These are phyloP conservation scores for Salix koriyanagi DNA, from an alignment of 345 rosid genomes.

Conservation along the genomic window DNA sequence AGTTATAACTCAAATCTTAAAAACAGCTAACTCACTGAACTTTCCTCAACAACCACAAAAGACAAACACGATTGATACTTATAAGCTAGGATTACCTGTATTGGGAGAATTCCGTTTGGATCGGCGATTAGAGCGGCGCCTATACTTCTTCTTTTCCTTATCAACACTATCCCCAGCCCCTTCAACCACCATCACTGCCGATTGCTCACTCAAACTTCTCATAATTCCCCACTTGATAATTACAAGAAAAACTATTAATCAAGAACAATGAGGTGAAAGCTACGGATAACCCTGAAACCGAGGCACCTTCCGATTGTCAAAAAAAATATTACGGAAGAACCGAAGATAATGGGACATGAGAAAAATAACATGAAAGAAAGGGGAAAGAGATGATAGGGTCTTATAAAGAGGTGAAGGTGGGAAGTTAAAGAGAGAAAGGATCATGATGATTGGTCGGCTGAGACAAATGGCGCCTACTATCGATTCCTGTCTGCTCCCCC, in stretches of 20 bases:
- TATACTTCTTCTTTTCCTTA: constrained; percentile 64
- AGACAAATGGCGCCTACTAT: constrained; percentile 49
- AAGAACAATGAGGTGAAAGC: neutral
- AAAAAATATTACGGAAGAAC: constrained; percentile 48
- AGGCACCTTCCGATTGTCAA: constrained; percentile 48
- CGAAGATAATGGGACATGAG: neutral
- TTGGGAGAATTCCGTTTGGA: constrained; percentile 46
- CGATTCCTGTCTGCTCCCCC: constrained; percentile 32
- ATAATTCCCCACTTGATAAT: constrained; percentile 13
- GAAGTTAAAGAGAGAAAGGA: neutral
- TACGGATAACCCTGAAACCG: neutral
- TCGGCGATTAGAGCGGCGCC: constrained; percentile 62
- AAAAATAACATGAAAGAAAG: neutral
- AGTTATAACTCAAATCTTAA: neutral
- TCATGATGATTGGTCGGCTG: constrained; percentile 44
- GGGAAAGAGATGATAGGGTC: constrained; percentile 15
- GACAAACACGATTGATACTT: no score
- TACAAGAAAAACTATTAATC: neutral
- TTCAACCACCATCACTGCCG: constrained; percentile 29
- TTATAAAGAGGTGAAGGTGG: constrained; percentile 2
- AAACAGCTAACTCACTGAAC: no score
- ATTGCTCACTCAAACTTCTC: constrained; percentile 43
- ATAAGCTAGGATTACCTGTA: constrained; percentile 10
- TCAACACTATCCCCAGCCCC: constrained; percentile 48
- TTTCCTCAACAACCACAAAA: no score